Base-by-base conservation (phyloP, 2,329 filamentous ascomycete genomes). In the Uncinocarpus reesii region DNA sequence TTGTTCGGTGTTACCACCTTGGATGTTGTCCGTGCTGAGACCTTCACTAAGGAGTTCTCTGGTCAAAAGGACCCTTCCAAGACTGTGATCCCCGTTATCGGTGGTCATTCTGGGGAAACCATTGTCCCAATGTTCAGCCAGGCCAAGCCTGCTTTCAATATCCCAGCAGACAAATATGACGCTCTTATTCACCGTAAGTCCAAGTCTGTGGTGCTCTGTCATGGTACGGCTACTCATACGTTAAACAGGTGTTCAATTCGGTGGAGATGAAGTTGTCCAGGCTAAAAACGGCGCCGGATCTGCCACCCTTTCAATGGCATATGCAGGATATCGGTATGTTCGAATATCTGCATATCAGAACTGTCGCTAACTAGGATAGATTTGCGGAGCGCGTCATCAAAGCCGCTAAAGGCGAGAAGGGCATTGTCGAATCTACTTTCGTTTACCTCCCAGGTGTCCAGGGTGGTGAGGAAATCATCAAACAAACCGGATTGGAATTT, bases 1-100 rank as follows among this genome's bases (percentile, higher is more conserved):
- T 83, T 98, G 55, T 98, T 98, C 65, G 92, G 92, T 78, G 92
- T 98, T 66, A 98, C 92, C 65, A 96, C 92, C 42, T 84, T 98
- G 60, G 92, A 98, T 70, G 89, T 98, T 62, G 92, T 98, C 65
- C 90, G 92, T 67, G 88, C 92, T 58, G 88, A 95, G 78, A 95
- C 89, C 57, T 98, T 98, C 67, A 86, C 94, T 53, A 84, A 87
- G 60, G 81, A 86, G 63, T 83, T 93, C 62, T 78, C 78, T 53
- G 88, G 89, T 71, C 81, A 85, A 72, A 79, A 82, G 66, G 81
- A 90, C 67, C 86, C 89, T 52, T 78, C 83, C 62, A 84, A 89
- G 68, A 78, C 88, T 58, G 86, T 75, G 57, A 84, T 98, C 56
- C 89, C 90, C 57, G 92, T 98, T 61, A 80, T 98, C 64, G 92